Base-by-base conservation (phyloP, 179 eudicot species). In the Spergularia azorica region DNA sequence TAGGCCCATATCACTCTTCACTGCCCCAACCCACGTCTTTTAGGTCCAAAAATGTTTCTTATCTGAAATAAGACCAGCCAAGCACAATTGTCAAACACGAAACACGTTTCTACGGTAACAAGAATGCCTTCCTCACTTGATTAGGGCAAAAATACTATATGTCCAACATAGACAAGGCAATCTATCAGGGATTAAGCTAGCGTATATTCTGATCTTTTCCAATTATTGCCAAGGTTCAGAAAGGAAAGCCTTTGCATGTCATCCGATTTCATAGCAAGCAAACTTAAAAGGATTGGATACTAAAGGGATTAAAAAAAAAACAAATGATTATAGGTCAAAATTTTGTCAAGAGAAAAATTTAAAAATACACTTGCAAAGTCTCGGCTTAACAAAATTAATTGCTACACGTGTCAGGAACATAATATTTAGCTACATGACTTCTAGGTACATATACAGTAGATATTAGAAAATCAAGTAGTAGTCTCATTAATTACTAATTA, bases 391-490 rank as follows among this genome's bases (percentile, higher is more conserved):
- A 26, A 55, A 5, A 70, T 51, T 18, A 52, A 21, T 32, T 21
- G 17, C 17, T 70, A 48, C 14, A 50, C 4, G 50, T 64, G 48
- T 68, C 16, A 68, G 26, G 18, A 50, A 6, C 38, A 14, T 48
- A 46, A n/a, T 17, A 46, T 51, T 15, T 18, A 51, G 71, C 58
- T 51, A 69, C 38, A 20, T 26, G 41, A 26, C 56, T 21, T 59
- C 41, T 69, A 21, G 12, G 18, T 18, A 20, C 9, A 65, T 51
- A 50, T 51, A 50, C 6, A 38, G 21, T 51, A 50, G 52, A 69
- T 39, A 46, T 16, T 51, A 69, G 58, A 51, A 48, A 52, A 69
- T 69, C 51, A 69, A 69, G 48, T 55, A 57, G 68, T 21, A 60
- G 14, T 75, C 12, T 62, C 10, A 36, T 20, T 36, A 36, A 36